Base-by-base conservation (phyloP, 371 early-diverging fungal genomes). In the Mortierella sp. region DNA sequence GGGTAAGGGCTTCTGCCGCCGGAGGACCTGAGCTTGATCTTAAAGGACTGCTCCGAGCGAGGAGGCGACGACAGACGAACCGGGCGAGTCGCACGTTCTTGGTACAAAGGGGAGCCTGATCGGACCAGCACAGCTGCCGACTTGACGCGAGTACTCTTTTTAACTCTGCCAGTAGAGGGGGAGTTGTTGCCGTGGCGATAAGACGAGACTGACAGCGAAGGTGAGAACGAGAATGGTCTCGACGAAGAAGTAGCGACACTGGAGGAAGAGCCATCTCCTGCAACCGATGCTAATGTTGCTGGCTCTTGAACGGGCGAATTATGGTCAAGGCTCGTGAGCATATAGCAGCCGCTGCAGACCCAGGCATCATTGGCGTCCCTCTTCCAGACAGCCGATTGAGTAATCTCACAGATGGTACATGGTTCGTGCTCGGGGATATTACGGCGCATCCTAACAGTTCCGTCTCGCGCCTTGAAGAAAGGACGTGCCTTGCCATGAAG, bases 381-480 rank as follows among this genome's bases (percentile, higher is more conserved):
- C 10, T 57, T 69, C 86, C 86, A 86, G n/a, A 77, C 48, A 0
- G 86, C 72, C 2, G 81, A 74, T 34, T 73, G 57, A 31, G 76
- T 76, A 2, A 77, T 59, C 21, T 75, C 72, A 28, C 86, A 86
- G 21, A 57, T 28, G 0, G 51, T 31, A 55, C 86, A 86, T 0
- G 86, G 86, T 0, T 55, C 51, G 21, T 86, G 86, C 16, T 76
- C 82, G 0, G 79, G 76, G 1, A 74, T 43, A 10, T 77, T 72
- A 2, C 86, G 79, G 16, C 81, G 86, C 70, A 86, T 86, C 67
- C 81, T 86, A 74, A 86, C 81, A 21, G 82, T 74, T 0, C 86
- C 86, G 57, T 86, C 86, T n/a, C 72, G 71, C 11, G 86, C 72
- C 61, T 46, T 81, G 75, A 79, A 81, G 64, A 79, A 81, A 0